Base-by-base conservation (phyloP, 768 basidiomycete genomes). In the Nidularia sp. region DNA sequence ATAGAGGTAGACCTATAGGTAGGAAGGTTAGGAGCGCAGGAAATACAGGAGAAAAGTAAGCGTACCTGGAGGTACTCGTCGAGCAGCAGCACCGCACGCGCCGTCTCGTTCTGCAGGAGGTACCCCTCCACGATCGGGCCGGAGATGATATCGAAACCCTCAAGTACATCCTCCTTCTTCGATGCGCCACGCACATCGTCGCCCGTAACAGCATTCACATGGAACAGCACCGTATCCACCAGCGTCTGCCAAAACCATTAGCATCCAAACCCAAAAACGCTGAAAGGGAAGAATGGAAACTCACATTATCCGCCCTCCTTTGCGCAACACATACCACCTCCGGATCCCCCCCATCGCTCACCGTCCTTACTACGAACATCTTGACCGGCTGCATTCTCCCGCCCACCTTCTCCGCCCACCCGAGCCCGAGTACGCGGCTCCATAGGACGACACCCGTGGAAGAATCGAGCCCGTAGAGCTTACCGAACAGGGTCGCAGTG, bases 381-480 rank as follows among this genome's bases (percentile, higher is more conserved):
- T 83, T 89, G 35, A 79, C 67, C 4, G 88, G 86, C 3, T 76
- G 51, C 15, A 88, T 65, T 25, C 60, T 67, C 12, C 78, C 86
- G 13, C 85, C 87, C 22, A 83, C 66, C 34, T 70, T 60, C 5
- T 70, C 75, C 0, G 83, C 83, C 79, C 81, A 85, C 2, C 87
- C 88, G 31, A 88, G 72, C 0, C 90, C 89, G 1, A 96, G 73
- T 2, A 90, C 71, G 7, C 83, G 81, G 56, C 80, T 86, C 94
- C 94, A 98, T 1, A 96, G 61, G 32, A 92, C 74, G 1, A 77
- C 72, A 0, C 94, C 94, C 43, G 75, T 88, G 7, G 83, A 79
- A 1, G 90, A 87, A 59, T 97, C 93, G 42, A 98, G 68, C 0
- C 85, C 94, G 60, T 84, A 93, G 0, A 94, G 57, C 60, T 91